Conservation (phyloP, 805 yeast species). For the Lipomyces sp. region DNA sequence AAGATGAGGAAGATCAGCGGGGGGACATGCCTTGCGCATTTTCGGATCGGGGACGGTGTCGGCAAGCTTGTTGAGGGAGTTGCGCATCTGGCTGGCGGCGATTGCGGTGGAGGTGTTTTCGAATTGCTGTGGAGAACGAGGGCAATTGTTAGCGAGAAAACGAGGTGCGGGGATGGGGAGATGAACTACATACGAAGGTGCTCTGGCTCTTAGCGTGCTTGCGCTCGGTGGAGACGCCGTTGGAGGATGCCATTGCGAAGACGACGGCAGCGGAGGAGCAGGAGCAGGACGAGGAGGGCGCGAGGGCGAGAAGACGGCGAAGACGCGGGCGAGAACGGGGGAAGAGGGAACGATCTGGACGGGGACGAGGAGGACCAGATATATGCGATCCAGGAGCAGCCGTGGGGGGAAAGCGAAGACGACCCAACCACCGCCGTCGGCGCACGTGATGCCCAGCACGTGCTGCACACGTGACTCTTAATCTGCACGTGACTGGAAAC, state of each 20-base stretch:
- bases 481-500: too few species aligned
- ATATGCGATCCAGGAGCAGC: too few species aligned
- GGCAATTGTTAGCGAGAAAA: background rate
- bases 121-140: conserved; percentile 50
- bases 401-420: too few species aligned
- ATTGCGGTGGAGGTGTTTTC: conserved; percentile 92
- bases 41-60: conserved; percentile 63
- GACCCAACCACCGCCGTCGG: too few species aligned
- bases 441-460: too few species aligned
- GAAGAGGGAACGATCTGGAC: too few species aligned
- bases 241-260: conserved; percentile 3
- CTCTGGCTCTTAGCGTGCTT: conserved; percentile 71
- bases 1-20: background rate
- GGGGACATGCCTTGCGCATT: conserved; percentile 32
- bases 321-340: background rate
- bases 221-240: conserved; percentile 32
- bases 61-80: conserved; percentile 82
- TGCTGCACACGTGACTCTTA: too few species aligned
- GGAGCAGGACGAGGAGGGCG: background rate
- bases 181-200: conserved; percentile 52
- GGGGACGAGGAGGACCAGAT: background rate
- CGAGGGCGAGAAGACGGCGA: background rate
- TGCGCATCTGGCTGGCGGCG: conserved; percentile 97
- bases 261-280: background rate
- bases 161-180: background rate